Evolutionary conservation across 2,329 filamentous ascomycete genomes (phyloP).

Genomic region (Emericellopsis cladophorae): DNA sequence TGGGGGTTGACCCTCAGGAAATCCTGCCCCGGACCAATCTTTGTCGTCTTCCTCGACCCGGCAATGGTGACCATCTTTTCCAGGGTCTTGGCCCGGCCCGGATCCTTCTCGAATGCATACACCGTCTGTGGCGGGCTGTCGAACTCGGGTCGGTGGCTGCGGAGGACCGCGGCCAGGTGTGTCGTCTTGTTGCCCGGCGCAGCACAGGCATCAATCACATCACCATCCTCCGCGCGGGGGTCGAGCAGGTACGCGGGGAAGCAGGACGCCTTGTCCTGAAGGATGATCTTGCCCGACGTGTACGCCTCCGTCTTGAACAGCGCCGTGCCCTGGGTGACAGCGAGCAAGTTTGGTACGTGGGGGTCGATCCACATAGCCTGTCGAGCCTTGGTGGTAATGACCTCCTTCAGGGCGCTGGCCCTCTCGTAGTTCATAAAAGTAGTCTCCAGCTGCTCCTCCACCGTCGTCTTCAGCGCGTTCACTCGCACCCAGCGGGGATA

Average conservation of each 20-base stretch:
- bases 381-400: slow-evolving; percentile 28
- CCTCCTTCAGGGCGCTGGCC: slow-evolving; percentile 41
- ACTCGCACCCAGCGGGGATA: slow-evolving; percentile 90
- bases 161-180: slow-evolving; percentile 69
- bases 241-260: slow-evolving; percentile 86
- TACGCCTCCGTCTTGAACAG: slow-evolving; percentile 66
- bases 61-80: slow-evolving; percentile 75
- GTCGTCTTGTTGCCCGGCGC: slow-evolving; percentile 98
- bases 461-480: slow-evolving; percentile 62
- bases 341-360: slow-evolving; percentile 74
- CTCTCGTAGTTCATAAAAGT: slow-evolving; percentile 57
- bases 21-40: slow-evolving; percentile 62
- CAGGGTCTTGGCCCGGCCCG: slow-evolving; percentile 57
- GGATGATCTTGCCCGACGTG: slow-evolving; percentile 62
- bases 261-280: slow-evolving; percentile 95
- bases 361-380: slow-evolving; percentile 60
- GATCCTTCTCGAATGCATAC: slow-evolving; percentile 70
- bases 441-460: slow-evolving; percentile 59
- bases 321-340: slow-evolving; percentile 59
- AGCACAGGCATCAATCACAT: slow-evolving; percentile 85
- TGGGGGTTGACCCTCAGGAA: slow-evolving; percentile 66
- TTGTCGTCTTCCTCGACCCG: slow-evolving; percentile 53
- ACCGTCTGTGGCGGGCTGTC: slow-evolving; percentile 31
- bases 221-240: slow-evolving; percentile 51
- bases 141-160: slow-evolving; percentile 23